phyloP scores from a whole-genome alignment of 129 eudicot species.

The Tagetes patula region DNA sequence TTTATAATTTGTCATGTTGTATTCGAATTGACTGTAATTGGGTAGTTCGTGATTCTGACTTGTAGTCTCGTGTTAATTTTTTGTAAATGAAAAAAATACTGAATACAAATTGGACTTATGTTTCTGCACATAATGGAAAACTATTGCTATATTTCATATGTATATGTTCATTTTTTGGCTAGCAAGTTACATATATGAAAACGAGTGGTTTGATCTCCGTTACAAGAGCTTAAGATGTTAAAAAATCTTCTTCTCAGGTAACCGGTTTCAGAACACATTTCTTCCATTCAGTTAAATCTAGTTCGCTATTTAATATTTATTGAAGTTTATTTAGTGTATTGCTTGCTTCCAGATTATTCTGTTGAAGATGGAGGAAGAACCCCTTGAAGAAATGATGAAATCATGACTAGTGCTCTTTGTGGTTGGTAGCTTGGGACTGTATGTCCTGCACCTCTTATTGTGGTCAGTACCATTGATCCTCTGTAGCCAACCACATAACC shows the following conservation, averaged over 20 bases:
- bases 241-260: constrained; percentile 2
- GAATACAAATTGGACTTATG: constrained; percentile 7
- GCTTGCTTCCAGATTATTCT: constrained; percentile 9
- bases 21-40: constrained; percentile 6
- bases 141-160: constrained; percentile 6
- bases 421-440: constrained; percentile 61
- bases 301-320: not conserved
- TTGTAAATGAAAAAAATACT: constrained; percentile 16
- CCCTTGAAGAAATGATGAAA: constrained; percentile 57
- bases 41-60: constrained; percentile 9
- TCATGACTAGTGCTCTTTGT: constrained; percentile 45
- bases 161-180: not conserved
- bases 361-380: constrained; percentile 41
- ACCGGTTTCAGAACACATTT: constrained; percentile 11
- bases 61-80: constrained; percentile 4
- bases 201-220: not conserved
- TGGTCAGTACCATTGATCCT: constrained; percentile 40
- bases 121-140: constrained; percentile 8
- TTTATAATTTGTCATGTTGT: constrained; percentile 31
- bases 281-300: constrained; percentile 8
- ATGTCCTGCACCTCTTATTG: constrained; percentile 68
- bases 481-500: constrained; percentile 60
- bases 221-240: constrained; percentile 16
- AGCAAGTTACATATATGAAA: constrained; percentile 1
- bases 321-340: not conserved